These are phyloP conservation scores for Cyclotella sp. DNA, from an alignment of 108 stramenopile genomes.

Conservation along the genomic window DNA sequence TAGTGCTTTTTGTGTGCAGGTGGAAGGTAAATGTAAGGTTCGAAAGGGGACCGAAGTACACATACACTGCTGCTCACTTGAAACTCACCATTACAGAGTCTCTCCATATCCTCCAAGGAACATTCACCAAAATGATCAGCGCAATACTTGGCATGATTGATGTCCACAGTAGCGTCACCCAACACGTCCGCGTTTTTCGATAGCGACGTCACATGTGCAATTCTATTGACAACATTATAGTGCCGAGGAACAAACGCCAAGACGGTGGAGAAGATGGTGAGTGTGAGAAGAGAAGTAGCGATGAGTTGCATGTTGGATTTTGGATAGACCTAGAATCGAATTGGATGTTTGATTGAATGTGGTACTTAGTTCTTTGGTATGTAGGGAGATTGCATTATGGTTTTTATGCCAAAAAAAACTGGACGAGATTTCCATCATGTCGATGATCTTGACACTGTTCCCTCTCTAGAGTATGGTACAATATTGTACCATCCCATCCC, in stretches of 20 bases:
- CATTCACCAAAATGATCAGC: slow-evolving; percentile 50
- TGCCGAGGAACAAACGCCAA: neutral
- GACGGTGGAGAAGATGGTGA: neutral
- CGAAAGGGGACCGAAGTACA: neutral
- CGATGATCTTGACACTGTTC: no score
- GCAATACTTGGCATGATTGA: slow-evolving; percentile 40
- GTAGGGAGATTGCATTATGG: no score
- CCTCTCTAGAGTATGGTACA: no score
- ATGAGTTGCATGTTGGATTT: neutral
- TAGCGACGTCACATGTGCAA: neutral
- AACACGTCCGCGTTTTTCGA: neutral
- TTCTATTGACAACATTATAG: neutral
- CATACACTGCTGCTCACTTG: neutral
- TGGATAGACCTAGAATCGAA: neutral
- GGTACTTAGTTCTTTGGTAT: neutral
- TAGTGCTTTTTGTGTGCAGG: slow-evolving; percentile 21
- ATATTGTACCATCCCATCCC: no score
- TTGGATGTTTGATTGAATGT: neutral
- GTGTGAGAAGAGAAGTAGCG: neutral
- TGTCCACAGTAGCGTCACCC: slow-evolving; percentile 16
- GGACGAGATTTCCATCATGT: no score
- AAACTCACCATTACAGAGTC: slow-evolving; percentile 44
- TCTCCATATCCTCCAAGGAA: slow-evolving; percentile 50
- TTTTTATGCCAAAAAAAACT: no score
- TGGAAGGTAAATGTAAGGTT: neutral